Evolutionary conservation across 371 early-diverging fungal genomes (phyloP).

Genomic region (Mycotypha africana): DNA sequence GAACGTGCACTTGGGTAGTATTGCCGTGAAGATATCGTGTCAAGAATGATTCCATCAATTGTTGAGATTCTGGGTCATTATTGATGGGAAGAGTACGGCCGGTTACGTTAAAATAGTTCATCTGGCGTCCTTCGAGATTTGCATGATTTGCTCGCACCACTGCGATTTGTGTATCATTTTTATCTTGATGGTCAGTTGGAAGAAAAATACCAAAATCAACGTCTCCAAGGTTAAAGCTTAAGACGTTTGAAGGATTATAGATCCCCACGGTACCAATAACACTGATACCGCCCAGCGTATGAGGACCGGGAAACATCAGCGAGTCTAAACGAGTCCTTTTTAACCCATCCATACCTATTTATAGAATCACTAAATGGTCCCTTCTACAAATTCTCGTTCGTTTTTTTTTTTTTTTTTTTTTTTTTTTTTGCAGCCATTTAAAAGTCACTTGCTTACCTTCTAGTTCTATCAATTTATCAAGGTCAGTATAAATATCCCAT

Average conservation of each 20-base stretch:
- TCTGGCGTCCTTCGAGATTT: conserved; percentile 24
- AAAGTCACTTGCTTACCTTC: too few relatives aligned
- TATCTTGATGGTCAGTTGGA: conserved; percentile 10
- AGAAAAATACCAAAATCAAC: conserved; percentile 43
- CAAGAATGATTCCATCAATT: conserved; percentile 28
- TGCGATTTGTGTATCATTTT: conserved; percentile 31
- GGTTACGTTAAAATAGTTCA: conserved; percentile 34
- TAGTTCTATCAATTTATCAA: conserved; percentile 25
- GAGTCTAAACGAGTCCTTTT: conserved; percentile 29
- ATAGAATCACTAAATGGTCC: too few relatives aligned
- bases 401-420: too few relatives aligned
- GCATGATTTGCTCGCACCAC: conserved; percentile 36
- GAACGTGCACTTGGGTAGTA: conserved; percentile 24
- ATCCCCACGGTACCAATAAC: conserved; percentile 30
- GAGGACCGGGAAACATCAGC: conserved; percentile 29
- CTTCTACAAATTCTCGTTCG: too few relatives aligned
- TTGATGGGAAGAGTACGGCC: conserved; percentile 33
- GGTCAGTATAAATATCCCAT: conserved; percentile 7
- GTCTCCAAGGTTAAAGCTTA: conserved; percentile 36
- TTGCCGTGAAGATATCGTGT: conserved; percentile 38
- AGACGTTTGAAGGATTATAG: conserved; percentile 37
- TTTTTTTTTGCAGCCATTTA: too few relatives aligned
- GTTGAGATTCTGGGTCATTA: conserved; percentile 9
- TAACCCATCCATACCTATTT: conserved; percentile 43
- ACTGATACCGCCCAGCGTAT: conserved; percentile 35